Evolutionary conservation across 73 alveolate genomes (phyloP), one percentile per base, ranked within the genome.

Genomic region (Tetrahymena malaccensis): DNA sequence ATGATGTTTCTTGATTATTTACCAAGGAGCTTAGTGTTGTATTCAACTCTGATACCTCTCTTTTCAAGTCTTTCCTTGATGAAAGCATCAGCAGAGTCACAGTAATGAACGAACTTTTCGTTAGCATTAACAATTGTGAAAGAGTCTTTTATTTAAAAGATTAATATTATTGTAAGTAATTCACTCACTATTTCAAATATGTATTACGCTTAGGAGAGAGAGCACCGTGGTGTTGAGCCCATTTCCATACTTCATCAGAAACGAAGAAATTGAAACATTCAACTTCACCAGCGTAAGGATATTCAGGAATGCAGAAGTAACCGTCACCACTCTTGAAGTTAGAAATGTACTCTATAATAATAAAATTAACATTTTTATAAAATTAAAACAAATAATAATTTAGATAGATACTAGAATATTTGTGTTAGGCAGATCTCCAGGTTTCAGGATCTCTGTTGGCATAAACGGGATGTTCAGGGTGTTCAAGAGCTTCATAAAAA

Each of bases 401-500:
- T 89, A 93, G 94, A 85, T 89, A 93, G 94, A 85, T 85, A 55
- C 94, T 95, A 35, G 95, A 84, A 85, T 95, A 95, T 55, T 95
- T 95, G 55, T 95, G 97, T 37, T 95, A 44, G 34, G 94, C 70
- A 21, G 97, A 43, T 33, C 97, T 43, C 97, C 97, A 95, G 21
- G 95, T 25, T 38, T 94, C 95, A 27, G 93, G 97, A 93, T 95
- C 97, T 70, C 43, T 70, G 56, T 85, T 85, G 9, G 97, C 84
- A 16, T 85, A 95, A 10, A 95, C 97, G 43, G 95, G 97, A 11
- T 89, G 85, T 37, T 95, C 97, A 40, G 85, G 94, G 70, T 95
- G 94, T 95, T 95, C 84, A 94, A 94, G 94, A 19, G 97, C 97
- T 21, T 96, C 98, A 37, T 96, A 94, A 57, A 98, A 97, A 37